Evolutionary conservation across 169 alveolate species (phyloP).

Genomic region (Perkinsus olseni): DNA sequence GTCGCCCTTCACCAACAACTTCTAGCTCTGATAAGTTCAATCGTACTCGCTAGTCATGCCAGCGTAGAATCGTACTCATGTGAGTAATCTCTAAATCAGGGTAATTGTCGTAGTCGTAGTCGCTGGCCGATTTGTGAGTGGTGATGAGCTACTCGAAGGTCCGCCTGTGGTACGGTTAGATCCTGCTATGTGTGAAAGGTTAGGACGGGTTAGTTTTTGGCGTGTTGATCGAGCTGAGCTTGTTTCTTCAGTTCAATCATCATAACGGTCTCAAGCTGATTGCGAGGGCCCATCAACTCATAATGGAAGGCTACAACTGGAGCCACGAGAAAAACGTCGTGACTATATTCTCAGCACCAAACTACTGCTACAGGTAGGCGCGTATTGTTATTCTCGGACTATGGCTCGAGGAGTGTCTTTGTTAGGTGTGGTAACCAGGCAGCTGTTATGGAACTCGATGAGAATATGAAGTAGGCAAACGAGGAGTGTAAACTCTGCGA

Average conservation of each 20-base stretch:
- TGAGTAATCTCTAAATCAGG: neutral
- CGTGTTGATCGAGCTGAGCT: slow-evolving; percentile 11
- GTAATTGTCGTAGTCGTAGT: neutral
- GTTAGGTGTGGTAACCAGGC: slow-evolving; percentile 95
- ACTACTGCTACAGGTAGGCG: slow-evolving; percentile 96
- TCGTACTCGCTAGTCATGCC: too few relatives aligned
- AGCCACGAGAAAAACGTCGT: slow-evolving; percentile 82
- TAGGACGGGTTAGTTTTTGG: slow-evolving; percentile 8
- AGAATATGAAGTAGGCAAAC: slow-evolving; percentile 42
- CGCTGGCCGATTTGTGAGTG: neutral
- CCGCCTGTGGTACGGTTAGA: neutral
- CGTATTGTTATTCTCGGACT: too few relatives aligned
- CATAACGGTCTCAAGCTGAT: slow-evolving; percentile 82
- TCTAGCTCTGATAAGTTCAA: too few relatives aligned
- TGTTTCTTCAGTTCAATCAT: slow-evolving; percentile 81
- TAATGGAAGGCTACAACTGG: slow-evolving; percentile 94
- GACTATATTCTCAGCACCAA: slow-evolving; percentile 96
- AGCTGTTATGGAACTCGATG: slow-evolving; percentile 94
- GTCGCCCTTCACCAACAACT: neutral
- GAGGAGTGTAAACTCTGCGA: too few relatives aligned
- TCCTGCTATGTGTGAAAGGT: neutral
- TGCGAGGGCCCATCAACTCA: slow-evolving; percentile 97
- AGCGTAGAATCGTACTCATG: too few relatives aligned
- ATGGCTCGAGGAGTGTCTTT: too few relatives aligned
- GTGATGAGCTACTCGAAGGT: neutral